phyloP scores from a whole-genome alignment of 129 eudicot species.

The Silybum marianum region DNA sequence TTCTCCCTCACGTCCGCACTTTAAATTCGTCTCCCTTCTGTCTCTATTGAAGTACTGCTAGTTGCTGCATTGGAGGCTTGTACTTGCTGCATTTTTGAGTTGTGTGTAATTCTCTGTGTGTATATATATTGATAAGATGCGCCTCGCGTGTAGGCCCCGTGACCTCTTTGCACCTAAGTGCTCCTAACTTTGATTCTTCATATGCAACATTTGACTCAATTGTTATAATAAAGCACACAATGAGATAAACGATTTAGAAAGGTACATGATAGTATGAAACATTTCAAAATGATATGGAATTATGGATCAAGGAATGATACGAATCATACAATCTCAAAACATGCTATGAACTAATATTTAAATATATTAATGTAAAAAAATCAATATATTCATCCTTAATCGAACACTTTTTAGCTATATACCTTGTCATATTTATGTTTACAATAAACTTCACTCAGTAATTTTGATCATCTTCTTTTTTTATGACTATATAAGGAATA shows the following conservation, averaged over 20 bases:
- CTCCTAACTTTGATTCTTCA: not conserved
- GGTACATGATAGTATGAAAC: not conserved
- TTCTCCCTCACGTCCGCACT: too few relatives aligned
- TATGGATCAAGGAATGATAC: not conserved
- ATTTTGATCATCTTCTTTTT: not conserved
- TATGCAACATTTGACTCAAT: conserved; percentile 2
- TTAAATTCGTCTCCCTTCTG: too few relatives aligned
- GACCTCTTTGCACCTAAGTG: too few relatives aligned
- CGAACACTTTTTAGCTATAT: not conserved
- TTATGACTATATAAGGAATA: not conserved
- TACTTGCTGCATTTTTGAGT: too few relatives aligned
- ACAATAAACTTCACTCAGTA: not conserved
- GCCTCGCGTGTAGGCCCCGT: too few relatives aligned
- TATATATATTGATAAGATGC: too few relatives aligned
- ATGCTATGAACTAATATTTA: not conserved
- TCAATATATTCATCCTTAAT: not conserved
- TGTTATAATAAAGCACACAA: not conserved
- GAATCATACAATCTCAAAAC: too few relatives aligned
- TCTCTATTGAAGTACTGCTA: too few relatives aligned
- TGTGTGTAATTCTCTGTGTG: too few relatives aligned
- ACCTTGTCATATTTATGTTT: not conserved
- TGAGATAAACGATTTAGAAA: not conserved
- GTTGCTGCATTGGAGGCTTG: too few relatives aligned
- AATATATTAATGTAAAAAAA: not conserved
- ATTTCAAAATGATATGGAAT: not conserved